phyloP scores from a whole-genome alignment of 73 alveolate genomes.

The Blepharisma japonicum region DNA sequence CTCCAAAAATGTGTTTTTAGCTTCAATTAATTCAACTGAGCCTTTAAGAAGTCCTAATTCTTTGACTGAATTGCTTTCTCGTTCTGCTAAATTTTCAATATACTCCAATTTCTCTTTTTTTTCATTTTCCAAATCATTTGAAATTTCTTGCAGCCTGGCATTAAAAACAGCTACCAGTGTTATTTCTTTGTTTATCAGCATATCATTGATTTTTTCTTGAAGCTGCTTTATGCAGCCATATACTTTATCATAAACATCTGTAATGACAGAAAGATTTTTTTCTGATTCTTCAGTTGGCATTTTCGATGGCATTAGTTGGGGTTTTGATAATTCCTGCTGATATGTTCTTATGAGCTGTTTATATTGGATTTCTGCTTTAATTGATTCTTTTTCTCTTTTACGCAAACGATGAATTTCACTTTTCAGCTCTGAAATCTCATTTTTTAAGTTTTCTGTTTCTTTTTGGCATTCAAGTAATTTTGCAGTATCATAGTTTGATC shows the following conservation, averaged over 20 bases:
- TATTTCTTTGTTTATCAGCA: not conserved
- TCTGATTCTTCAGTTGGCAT: not conserved
- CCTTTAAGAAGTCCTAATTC: not conserved
- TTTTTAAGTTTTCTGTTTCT: not conserved
- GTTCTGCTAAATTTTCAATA: not conserved
- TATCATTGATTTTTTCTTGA: not conserved
- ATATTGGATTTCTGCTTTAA: constrained; percentile 10
- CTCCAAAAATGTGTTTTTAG: constrained; percentile 19
- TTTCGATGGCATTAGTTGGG: not conserved
- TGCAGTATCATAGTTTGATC: too few relatives aligned
- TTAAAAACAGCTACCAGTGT: constrained; percentile 1
- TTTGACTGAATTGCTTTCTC: not conserved
- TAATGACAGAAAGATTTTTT: not conserved
- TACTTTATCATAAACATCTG: not conserved
- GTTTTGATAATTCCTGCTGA: not conserved
- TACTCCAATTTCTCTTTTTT: constrained; percentile 24
- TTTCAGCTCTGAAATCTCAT: not conserved
- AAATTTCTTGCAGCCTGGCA: not conserved
- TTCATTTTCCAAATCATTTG: not conserved
- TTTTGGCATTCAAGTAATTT: not conserved
- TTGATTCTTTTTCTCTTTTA: not conserved
- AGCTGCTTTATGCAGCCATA: not conserved
- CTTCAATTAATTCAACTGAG: constrained; percentile 9
- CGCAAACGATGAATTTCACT: not conserved
- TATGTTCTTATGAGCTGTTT: not conserved